Base-by-base conservation (phyloP, 768 basidiomycete genomes). In the Agrocybe praecox region DNA sequence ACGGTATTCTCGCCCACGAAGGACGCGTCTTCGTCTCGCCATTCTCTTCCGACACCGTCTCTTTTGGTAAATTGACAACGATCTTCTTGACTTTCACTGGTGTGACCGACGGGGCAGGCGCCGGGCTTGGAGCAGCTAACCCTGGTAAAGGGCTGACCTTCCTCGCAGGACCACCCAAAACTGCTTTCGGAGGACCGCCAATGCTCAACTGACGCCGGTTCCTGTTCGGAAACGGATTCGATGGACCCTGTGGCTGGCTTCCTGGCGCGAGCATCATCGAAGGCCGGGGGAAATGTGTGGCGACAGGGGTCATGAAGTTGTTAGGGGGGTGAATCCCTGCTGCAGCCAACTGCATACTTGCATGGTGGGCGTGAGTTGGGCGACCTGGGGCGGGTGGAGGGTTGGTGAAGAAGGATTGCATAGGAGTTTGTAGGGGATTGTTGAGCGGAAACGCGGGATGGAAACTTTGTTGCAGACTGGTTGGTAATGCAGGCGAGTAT, bases 181-280 rank as follows among this genome's bases (percentile, higher is more conserved):
- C 81, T 0, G 92, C 92, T 69, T 94, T 94, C 9, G 92, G 92
- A n/a, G 92, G 92, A 7, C 92, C 92, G 12, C 92, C 92, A 42
- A 89, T 83, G 67, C 87, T 90, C 44, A 88, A 81, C 55, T 89
- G 83, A 43, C 90, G 80, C 68, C 88, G 79, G 66, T 79, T 88
- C 53, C 88, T 75, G 24, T 80, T 82, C 7, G 81, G 80, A 62
- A 84, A 87, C 2, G 82, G 85, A 53, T 79, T 79, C 15, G 65
- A 62, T 40, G 69, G 53, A 1, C 66, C 52, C 24, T 66, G 71
- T 43, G 69, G 76, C 22, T 70, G 77, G 57, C 74, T 77, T 52
- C 68, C 76, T 51, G 64, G 70, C 21, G 67, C 71, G 1, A 79
- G 63, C 65, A 82, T 74, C 58, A 87, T 73, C 1, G 79, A 80